Evolutionary conservation across 331 rosid species (phyloP).

Genomic region (Spiraea crenata): DNA sequence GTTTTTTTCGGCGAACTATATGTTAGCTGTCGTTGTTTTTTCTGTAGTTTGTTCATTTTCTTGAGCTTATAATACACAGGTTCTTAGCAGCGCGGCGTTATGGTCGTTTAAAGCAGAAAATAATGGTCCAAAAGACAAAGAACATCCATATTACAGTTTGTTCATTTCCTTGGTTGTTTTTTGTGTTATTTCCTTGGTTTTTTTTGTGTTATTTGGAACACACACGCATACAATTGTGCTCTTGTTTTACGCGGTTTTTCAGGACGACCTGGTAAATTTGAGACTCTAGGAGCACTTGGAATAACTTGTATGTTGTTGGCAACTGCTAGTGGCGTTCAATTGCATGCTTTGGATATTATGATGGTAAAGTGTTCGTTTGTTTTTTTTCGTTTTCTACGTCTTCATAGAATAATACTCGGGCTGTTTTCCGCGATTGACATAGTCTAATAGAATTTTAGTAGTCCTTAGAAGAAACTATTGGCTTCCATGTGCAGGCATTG

Average conservation of each 20-base stretch:
- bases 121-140: slow-evolving; percentile 90
- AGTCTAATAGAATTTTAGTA: not conserved
- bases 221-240: slow-evolving; percentile 17
- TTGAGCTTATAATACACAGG: slow-evolving; percentile 44
- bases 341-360: slow-evolving; percentile 81
- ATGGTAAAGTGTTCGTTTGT: slow-evolving; percentile 42
- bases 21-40: not conserved
- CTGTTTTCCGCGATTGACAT: not conserved
- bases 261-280: slow-evolving; percentile 98
- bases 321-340: slow-evolving; percentile 87
- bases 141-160: slow-evolving; percentile 99
- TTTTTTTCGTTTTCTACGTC: not conserved
- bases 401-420: not conserved
- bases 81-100: slow-evolving; percentile 87
- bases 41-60: not conserved
- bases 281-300: slow-evolving; percentile 93
- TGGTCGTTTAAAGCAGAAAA: slow-evolving; percentile 77
- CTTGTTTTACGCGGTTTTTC: slow-evolving; percentile 34
- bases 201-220: not conserved
- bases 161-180: slow-evolving; percentile 87
- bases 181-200: no score
- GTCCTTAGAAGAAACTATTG: slow-evolving; percentile 16
- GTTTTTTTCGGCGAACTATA: not conserved
- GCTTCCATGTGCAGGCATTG: slow-evolving; percentile 52
- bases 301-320: slow-evolving; percentile 84